Evolutionary conservation across 2,329 filamentous ascomycete species (phyloP).

Genomic region (Aspergillus aculeatinus): DNA sequence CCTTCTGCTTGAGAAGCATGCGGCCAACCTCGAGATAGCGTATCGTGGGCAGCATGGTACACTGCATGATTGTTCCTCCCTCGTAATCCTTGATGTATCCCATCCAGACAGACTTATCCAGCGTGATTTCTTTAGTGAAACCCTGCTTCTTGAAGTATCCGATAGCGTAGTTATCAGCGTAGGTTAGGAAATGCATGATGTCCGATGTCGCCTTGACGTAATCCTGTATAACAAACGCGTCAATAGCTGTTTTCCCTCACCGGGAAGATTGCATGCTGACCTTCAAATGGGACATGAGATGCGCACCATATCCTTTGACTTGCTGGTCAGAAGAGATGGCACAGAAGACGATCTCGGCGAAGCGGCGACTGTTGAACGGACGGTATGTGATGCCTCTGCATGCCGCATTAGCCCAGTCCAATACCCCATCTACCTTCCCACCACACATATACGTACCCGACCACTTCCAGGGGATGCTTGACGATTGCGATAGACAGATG

Average conservation of each 20-base stretch:
- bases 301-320: constrained; percentile 96
- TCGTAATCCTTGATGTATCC: constrained; percentile 99
- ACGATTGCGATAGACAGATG: constrained; percentile 96
- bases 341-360: constrained; percentile 98
- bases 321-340: constrained; percentile 97
- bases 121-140: constrained; percentile 96
- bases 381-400: constrained; percentile 89
- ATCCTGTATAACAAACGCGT: constrained; percentile 49
- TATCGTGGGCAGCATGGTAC: constrained; percentile 91
- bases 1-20: constrained; percentile 97
- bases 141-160: constrained; percentile 99
- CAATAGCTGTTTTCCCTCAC: neutral
- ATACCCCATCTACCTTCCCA: neutral
- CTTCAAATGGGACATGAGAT: constrained; percentile 97
- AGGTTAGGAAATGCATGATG: constrained; percentile 98
- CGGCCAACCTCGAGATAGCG: constrained; percentile 89
- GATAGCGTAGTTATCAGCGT: constrained; percentile 98
- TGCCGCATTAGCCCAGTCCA: constrained; percentile 17
- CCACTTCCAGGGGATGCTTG: constrained; percentile 93
- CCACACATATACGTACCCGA: constrained; percentile 52
- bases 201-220: constrained; percentile 96
- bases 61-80: constrained; percentile 98
- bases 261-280: constrained; percentile 34
- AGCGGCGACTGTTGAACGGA: constrained; percentile 85
- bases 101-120: constrained; percentile 92